Evolutionary conservation across 225 moss, liverwort and hornwort species (phyloP), one percentile per base, ranked within the genome.

Genomic region (Physcomitrellopsis africana): DNA sequence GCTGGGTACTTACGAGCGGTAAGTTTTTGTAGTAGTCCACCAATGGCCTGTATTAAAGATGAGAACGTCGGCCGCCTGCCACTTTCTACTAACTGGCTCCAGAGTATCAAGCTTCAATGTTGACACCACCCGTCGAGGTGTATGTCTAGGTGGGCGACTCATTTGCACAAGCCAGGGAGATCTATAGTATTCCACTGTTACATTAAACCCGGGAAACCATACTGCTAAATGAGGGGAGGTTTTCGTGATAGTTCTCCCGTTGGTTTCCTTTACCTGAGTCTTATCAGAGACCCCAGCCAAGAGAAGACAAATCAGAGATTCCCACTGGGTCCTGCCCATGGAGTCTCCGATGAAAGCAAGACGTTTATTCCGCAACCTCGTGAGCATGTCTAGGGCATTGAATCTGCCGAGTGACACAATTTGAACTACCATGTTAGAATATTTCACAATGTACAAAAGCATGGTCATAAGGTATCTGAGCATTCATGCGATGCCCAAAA

Each of bases 311-410:
- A 85, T 77, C 58, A 99, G 80, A 26, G 99, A 99, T 59, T 99
- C 95, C 95, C 99, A 99, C 76, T 94, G 94, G 5, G 95, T 95
- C 48, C 99, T 90, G 20, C 92, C 90, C 95, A 99, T 95, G 12
- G 99, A 99, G 63, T 99, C 99, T 37, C 99, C 99, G 9, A 93
- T 79, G 48, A 99, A 85, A 70, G 93, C 92, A 56, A 99, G 73
- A 29, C 92, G 86, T 63, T 84, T 81, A 57, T 87, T 90, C 63
- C 78, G 79, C 72, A 95, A 55, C 72, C 85, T 86, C 27, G 71
- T 76, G 59, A 99, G 84, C 92, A 99, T 93, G 81, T 37, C 32
- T 37, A 37, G 32, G 32, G 32, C 32, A 37, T 37, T 37, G 32
- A 37, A 37, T 55, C 85, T 91, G 63, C 79, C 49, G 79, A 24